These are phyloP conservation scores for Coemansia sp. DNA, from an alignment of 192 early-diverging fungal genomes.

Conservation along the genomic window DNA sequence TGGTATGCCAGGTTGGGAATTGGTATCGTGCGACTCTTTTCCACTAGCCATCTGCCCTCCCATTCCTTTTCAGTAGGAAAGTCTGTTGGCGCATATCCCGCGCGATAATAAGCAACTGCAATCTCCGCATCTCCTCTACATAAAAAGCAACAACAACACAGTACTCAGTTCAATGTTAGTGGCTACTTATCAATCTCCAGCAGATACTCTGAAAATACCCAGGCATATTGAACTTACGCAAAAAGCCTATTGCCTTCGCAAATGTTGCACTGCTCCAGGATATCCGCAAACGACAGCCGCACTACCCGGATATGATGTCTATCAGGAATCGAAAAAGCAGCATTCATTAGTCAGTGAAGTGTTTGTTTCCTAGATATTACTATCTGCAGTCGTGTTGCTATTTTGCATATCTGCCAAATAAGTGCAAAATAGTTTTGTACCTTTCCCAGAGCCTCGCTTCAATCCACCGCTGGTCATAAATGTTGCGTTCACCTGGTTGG, in stretches of 20 bases:
- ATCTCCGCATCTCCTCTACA: conserved; percentile 70
- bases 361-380: too few species aligned
- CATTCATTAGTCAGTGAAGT: not conserved
- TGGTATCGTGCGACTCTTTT: conserved; percentile 79
- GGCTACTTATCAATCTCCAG: not conserved
- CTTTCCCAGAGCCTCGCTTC: conserved; percentile 45
- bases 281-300: conserved; percentile 58
- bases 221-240: conserved; percentile 58
- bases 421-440: conserved; percentile 11
- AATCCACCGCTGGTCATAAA: conserved; percentile 81
- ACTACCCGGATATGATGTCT: conserved; percentile 35
- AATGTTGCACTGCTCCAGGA: conserved; percentile 61
- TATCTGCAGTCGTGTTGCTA: not conserved
- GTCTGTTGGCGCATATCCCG: conserved; percentile 88
- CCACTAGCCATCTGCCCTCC: conserved; percentile 82
- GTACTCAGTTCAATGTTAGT: not conserved
- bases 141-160: not conserved
- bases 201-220: not conserved
- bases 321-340: not conserved
- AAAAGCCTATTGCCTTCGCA: conserved; percentile 55
- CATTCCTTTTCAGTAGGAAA: conserved; percentile 84
- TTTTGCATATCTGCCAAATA: not conserved
- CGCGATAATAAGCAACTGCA: conserved; percentile 86
- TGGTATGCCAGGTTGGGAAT: conserved; percentile 91
- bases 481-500: conserved; percentile 90